Conservation (phyloP, 192 early-diverging fungal genomes). For the Rhizophlyctis rosea region DNA sequence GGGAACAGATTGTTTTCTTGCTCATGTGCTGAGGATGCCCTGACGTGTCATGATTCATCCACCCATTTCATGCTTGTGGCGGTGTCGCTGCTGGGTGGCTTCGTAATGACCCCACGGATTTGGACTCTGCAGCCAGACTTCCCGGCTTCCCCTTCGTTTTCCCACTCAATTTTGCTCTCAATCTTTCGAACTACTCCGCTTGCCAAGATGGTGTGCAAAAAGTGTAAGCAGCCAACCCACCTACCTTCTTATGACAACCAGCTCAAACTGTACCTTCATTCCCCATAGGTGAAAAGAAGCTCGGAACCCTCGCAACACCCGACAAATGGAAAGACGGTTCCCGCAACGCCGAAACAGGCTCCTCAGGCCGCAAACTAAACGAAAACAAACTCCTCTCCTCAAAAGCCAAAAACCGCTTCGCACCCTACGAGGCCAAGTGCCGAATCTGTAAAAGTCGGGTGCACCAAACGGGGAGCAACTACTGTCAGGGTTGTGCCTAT, state of each 20-base stretch:
- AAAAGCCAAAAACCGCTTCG: conserved; percentile 34
- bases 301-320: conserved; percentile 32
- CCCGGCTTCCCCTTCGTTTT: too few species aligned
- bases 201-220: conserved; percentile 52
- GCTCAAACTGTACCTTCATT: neutral
- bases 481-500: conserved; percentile 41
- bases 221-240: conserved; percentile 19
- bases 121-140: too few species aligned
- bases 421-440: conserved; percentile 36
- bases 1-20: too few species aligned
- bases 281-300: conserved; percentile 37
- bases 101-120: too few species aligned
- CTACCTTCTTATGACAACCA: neutral
- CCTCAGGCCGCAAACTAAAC: conserved; percentile 20
- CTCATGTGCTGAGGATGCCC: too few species aligned
- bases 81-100: too few species aligned
- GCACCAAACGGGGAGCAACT: conserved; percentile 28
- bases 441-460: conserved; percentile 29
- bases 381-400: conserved; percentile 42
- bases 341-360: conserved; percentile 2
- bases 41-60: too few species aligned
- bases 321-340: conserved; percentile 31
- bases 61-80: too few species aligned
- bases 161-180: too few species aligned
- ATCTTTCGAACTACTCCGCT: too few species aligned